Evolutionary conservation across 768 basidiomycete genomes (phyloP).

Genomic region (Leccinellum luteum): DNA sequence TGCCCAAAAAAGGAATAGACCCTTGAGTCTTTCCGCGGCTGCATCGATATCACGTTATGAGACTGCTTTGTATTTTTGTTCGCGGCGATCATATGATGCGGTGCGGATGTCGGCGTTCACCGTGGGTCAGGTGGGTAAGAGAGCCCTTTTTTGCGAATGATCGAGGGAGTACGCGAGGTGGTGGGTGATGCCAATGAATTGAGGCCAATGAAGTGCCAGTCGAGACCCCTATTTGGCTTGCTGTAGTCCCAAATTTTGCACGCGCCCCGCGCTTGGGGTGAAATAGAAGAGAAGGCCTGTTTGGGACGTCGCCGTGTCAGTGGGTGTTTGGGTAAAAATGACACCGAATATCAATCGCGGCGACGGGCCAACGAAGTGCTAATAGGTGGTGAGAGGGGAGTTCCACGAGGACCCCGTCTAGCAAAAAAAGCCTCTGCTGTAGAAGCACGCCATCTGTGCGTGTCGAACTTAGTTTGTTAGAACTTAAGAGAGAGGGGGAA

Average conservation of each 20-base stretch:
- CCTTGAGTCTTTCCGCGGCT: background rate
- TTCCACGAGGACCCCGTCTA: background rate
- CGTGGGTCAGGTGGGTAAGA: background rate
- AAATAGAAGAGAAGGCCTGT: background rate
- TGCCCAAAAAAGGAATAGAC: background rate
- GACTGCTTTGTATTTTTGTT: background rate
- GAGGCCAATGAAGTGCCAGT: background rate
- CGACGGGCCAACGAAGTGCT: background rate
- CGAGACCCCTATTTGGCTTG: background rate
- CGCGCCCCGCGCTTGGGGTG: background rate
- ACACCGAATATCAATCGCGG: background rate
- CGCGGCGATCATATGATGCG: background rate
- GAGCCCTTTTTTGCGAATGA: background rate
- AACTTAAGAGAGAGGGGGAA: too few species aligned
- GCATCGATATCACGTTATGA: background rate
- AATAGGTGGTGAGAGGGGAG: background rate
- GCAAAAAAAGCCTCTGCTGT: background rate
- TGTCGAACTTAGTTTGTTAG: too few species aligned
- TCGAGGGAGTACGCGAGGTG: background rate
- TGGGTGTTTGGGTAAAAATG: background rate
- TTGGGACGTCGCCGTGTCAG: background rate
- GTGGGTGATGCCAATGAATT: background rate
- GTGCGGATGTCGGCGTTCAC: background rate
- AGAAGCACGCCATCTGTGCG: background rate
- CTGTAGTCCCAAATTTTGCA: conserved; percentile 2